Base-by-base conservation (phyloP, 176 grass and related monocot genomes). In the Juncus effusus region DNA sequence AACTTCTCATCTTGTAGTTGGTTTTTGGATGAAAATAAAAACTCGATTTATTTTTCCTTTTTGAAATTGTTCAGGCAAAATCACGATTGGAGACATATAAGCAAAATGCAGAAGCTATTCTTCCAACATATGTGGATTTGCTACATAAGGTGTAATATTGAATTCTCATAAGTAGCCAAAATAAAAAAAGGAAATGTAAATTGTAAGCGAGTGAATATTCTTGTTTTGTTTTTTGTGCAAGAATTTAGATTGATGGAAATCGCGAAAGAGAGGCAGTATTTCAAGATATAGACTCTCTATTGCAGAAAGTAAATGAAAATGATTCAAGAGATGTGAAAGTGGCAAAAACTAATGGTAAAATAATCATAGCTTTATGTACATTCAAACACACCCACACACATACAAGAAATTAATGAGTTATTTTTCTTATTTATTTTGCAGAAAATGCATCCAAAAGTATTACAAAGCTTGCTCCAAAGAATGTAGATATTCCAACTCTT, bases 161-260 rank as follows among this genome's bases (percentile, higher is more conserved):
- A 56, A 51, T 63, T 64, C 57, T 13, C 36, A 82, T 40, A 76
- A 13, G 82, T 44, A 0, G 42, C 63, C 54, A 74, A 7, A 35
- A 39, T 60, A 12, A 70, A 79, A 79, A 44, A 67, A 40, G 70
- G 37, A 56, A 7, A 72, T 72, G 76, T 47, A 47, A 28, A 28
- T 28, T 28, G 19, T 28, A 28, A 28, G 19, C 52, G 10, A 54
- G 50, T 37, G 36, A 54, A 35, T 74, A 8, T 60, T 63, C 7
- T 59, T 71, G 49, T 40, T 4, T 82, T 79, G 8, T 87, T 63
- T 60, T 50, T 69, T 78, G 77, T 75, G 15, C 62, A 88, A 82
- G 64, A 67, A 77, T 83, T 60, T 77, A 96, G 87, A 79, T 96
- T 70, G 74, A 96, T 81, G 92, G 92, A 79, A 88, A 96, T 78